These are phyloP conservation scores for Mortierella sp. DNA, from an alignment of 371 early-diverging fungal genomes.

Conservation along the genomic window DNA sequence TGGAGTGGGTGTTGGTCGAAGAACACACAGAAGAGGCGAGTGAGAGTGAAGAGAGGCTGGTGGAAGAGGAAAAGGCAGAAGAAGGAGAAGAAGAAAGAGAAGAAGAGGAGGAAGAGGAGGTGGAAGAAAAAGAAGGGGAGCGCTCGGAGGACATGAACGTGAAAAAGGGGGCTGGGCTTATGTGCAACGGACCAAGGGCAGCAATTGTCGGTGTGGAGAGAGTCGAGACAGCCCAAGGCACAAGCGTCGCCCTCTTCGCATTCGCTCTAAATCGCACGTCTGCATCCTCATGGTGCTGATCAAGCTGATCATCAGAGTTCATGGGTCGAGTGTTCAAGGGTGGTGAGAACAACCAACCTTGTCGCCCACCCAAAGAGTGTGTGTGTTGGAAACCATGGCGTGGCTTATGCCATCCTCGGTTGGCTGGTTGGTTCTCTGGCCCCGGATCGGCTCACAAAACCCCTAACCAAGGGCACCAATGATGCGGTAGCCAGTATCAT, in stretches of 20 bases:
- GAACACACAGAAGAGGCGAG: conserved; percentile 2
- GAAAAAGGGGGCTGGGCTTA: conserved; percentile 8
- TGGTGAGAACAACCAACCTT: too few relatives aligned
- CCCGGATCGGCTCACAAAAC: conserved; percentile 4
- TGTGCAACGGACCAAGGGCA: background rate
- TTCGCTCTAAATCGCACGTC: background rate
- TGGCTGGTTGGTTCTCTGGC: background rate
- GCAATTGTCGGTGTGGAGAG: background rate
- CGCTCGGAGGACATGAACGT: background rate
- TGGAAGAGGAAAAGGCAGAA: conserved; percentile 12
- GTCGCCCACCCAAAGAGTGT: background rate
- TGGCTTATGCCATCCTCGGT: background rate
- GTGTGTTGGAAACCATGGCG: background rate
- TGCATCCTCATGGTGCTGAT: too few relatives aligned
- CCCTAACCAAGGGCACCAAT: too few relatives aligned
- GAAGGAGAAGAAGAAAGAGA: conserved; percentile 12
- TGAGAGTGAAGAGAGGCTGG: conserved; percentile 21
- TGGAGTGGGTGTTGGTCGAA: background rate
- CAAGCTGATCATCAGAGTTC: background rate
- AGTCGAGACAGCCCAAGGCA: conserved; percentile 8
- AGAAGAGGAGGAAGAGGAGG: conserved; percentile 13
- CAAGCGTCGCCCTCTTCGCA: conserved; percentile 18
- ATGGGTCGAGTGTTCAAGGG: background rate
- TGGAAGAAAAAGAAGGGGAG: conserved; percentile 7
- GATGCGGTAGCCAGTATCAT: too few relatives aligned